These are phyloP conservation scores for Hydrangea macrophylla DNA, from an alignment of 148 eudicot species.

Conservation along the genomic window DNA sequence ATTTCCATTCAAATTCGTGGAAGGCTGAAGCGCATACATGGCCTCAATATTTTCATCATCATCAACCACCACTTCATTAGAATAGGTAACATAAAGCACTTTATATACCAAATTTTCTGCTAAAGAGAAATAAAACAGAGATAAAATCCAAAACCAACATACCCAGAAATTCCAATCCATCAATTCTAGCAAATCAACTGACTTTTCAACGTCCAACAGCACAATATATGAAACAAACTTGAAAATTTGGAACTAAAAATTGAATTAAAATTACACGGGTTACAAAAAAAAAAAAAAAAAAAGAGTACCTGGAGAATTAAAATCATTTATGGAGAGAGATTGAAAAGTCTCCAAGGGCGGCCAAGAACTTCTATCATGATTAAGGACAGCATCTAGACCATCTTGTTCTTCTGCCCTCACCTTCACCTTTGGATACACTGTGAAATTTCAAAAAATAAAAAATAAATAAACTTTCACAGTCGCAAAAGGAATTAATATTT, in stretches of 20 bases:
- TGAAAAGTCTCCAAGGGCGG: constrained; percentile 32
- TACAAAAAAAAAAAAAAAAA: not conserved
- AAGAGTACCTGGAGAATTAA: constrained; percentile 20
- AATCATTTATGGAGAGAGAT: constrained; percentile 30
- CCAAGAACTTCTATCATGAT: constrained; percentile 15
- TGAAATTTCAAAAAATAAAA: constrained; percentile 6
- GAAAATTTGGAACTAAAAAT: not conserved
- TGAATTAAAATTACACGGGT: too few species aligned
- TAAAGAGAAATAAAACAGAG: not conserved
- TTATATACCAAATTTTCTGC: not conserved
- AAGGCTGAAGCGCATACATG: too few species aligned
- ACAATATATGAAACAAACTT: not conserved
- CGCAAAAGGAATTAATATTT: too few species aligned
- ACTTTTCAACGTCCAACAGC: constrained; percentile 5
- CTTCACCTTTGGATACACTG: constrained; percentile 82
- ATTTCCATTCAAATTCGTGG: too few species aligned
- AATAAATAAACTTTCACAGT: too few species aligned
- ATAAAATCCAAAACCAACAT: not conserved
- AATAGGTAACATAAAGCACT: not conserved
- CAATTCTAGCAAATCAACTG: too few species aligned
- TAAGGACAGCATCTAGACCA: constrained; percentile 27
- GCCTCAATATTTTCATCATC: too few species aligned
- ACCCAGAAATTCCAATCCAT: not conserved
- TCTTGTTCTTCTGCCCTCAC: constrained; percentile 48
- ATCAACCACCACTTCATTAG: not conserved